phyloP scores from a whole-genome alignment of 306 rosid genomes.

The Glycine tomentella region DNA sequence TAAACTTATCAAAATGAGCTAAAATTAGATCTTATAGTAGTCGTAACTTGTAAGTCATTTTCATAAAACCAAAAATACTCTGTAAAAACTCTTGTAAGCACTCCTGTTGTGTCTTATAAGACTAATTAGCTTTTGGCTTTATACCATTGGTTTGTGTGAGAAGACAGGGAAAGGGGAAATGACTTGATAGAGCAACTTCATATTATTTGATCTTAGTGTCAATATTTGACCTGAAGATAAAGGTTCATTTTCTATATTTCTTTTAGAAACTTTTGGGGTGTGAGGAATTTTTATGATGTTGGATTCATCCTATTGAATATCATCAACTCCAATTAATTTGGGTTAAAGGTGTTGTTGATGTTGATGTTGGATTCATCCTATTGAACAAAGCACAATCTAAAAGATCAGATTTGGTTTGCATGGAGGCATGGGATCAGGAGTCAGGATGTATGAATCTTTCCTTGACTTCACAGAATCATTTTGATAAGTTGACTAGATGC shows the following conservation, averaged over 20 bases:
- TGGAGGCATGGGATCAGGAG: not conserved
- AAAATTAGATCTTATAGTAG: too few relatives aligned
- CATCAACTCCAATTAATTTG: too few relatives aligned
- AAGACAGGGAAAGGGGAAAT: not conserved
- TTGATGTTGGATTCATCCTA: slow-evolving; percentile 23
- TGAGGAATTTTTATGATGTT: slow-evolving; percentile 4
- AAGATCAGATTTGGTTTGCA: not conserved
- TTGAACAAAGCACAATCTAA: not conserved
- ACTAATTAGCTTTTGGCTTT: not conserved
- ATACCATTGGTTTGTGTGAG: not conserved
- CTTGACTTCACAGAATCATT: slow-evolving; percentile 13
- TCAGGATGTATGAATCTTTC: not conserved
- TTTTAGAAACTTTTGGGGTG: not conserved
- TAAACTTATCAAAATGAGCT: too few relatives aligned
- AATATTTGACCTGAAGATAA: not conserved
- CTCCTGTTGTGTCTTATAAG: not conserved
- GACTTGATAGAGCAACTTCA: slow-evolving; percentile 4
- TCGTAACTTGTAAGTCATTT: too few relatives aligned
- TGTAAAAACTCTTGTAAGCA: too few relatives aligned
- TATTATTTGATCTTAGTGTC: slow-evolving; percentile 11
- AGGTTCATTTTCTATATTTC: not conserved
- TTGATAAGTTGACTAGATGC: slow-evolving; percentile 34
- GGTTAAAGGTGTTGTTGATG: too few relatives aligned
- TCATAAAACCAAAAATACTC: too few relatives aligned
- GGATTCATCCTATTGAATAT: slow-evolving; percentile 17